These are phyloP conservation scores for Mycena pura DNA, from an alignment of 768 basidiomycete species.

Conservation along the genomic window DNA sequence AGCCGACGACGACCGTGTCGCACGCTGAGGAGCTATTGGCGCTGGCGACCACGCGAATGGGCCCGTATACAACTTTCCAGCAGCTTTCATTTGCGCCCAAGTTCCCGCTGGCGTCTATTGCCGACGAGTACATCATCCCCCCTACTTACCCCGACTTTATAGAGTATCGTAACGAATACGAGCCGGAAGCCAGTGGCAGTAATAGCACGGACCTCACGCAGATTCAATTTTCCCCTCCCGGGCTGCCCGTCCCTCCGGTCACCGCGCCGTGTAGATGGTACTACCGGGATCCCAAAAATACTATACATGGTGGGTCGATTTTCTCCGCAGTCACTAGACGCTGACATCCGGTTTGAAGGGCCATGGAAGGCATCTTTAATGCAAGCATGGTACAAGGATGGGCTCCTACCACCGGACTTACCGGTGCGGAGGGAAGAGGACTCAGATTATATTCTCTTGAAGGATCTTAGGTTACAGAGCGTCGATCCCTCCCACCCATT, in stretches of 20 bases:
- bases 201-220: conserved; percentile 56
- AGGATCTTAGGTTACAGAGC: conserved; percentile 77
- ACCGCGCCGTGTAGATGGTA: conserved; percentile 78
- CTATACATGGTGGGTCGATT: conserved; percentile 71
- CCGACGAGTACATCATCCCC: conserved; percentile 91
- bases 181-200: conserved; percentile 57
- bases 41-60: conserved; percentile 73
- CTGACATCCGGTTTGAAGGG: conserved; percentile 49
- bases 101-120: conserved; percentile 87
- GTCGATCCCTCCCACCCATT: conserved; percentile 86
- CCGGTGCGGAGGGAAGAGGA: conserved; percentile 84
- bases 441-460: conserved; percentile 66
- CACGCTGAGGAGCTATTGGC: conserved; percentile 72
- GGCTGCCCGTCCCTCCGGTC: conserved; percentile 74
- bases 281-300: conserved; percentile 83
- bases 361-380: conserved; percentile 89
- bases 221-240: conserved; percentile 80
- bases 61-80: conserved; percentile 91
- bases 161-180: conserved; percentile 68
- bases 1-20: conserved; percentile 44
- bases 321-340: neutral
- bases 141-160: conserved; percentile 86
- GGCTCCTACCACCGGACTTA: conserved; percentile 79
- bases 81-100: conserved; percentile 85
- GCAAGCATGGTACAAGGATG: conserved; percentile 91